A percentile compares a stretch with the other conserved stretches of the same genome.
These are phyloP conservation scores for Phytophthora palmivora DNA, from an alignment of 352 stramenopile genomes.

Conservation along the genomic window DNA sequence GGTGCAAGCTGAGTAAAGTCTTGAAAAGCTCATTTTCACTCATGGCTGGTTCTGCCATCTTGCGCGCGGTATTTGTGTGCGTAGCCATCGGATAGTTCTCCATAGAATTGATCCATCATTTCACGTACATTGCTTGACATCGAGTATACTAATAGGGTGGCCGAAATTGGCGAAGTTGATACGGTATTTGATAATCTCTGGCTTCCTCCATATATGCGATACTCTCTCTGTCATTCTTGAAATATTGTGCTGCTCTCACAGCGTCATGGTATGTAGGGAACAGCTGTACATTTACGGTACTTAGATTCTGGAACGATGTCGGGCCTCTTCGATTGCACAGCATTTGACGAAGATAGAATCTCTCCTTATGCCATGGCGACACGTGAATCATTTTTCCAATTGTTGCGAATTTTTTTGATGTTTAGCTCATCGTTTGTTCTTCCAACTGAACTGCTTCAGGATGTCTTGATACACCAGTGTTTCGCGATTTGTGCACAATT, in stretches of 20 bases:
- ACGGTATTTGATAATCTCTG: too few species aligned
- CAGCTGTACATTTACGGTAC: slow-evolving; percentile 9
- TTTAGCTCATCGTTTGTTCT: slow-evolving; percentile 8
- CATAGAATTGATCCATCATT: slow-evolving; percentile 31
- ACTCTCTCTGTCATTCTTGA: slow-evolving; percentile 31
- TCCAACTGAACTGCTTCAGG: not conserved
- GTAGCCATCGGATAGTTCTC: too few species aligned
- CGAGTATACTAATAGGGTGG: slow-evolving; percentile 27
- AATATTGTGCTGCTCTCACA: not conserved
- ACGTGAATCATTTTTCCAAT: slow-evolving; percentile 27
- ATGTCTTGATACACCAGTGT: slow-evolving; percentile 27
- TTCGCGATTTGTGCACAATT: slow-evolving; percentile 1
- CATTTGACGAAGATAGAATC: slow-evolving; percentile 32
- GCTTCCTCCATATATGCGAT: slow-evolving; percentile 27
- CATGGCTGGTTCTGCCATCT: not conserved
- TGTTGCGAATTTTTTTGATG: slow-evolving; percentile 7
- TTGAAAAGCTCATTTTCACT: slow-evolving; percentile 12
- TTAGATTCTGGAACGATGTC: slow-evolving; percentile 32
- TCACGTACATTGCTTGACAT: slow-evolving; percentile 5
- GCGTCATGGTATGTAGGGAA: slow-evolving; percentile 11
- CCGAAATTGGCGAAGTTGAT: slow-evolving; percentile 42
- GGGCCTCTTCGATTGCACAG: slow-evolving; percentile 23
- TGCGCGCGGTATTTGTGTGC: slow-evolving; percentile 12
- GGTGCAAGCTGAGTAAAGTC: slow-evolving; percentile 16
- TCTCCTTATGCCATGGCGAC: slow-evolving; percentile 17